These are phyloP conservation scores for Phytophthora hybrid DNA, from an alignment of 352 stramenopile genomes.

Conservation along the genomic window DNA sequence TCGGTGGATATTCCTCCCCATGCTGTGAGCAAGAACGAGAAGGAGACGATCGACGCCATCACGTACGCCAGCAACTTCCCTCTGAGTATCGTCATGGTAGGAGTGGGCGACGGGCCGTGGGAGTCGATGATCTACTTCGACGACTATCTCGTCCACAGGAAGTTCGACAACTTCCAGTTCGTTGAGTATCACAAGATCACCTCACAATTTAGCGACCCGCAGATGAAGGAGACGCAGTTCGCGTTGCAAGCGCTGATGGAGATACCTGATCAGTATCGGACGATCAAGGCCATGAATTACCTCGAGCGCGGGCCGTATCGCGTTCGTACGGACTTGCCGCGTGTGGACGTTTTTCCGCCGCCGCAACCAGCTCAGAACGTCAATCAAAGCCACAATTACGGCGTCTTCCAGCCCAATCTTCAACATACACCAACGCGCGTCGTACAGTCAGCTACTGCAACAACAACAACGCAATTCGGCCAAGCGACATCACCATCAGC, in stretches of 20 bases:
- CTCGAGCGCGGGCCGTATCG: constrained; percentile 56
- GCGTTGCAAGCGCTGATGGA: constrained; percentile 88
- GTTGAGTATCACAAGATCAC: constrained; percentile 86
- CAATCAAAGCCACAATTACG: constrained; percentile 36
- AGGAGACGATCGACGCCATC: constrained; percentile 90
- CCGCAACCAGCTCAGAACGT: constrained; percentile 43
- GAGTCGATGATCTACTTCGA: constrained; percentile 86
- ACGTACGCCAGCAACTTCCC: constrained; percentile 82
- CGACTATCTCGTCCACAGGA: constrained; percentile 76
- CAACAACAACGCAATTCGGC: constrained; percentile 23
- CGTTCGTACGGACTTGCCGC: constrained; percentile 61
- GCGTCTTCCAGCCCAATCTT: constrained; percentile 38
- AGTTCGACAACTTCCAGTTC: constrained; percentile 92
- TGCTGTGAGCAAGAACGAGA: constrained; percentile 85
- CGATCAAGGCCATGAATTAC: constrained; percentile 80
- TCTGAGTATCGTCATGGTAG: constrained; percentile 84
- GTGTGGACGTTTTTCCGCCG: constrained; percentile 71
- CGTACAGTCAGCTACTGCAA: constrained; percentile 3
- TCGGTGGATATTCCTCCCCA: constrained; percentile 81
- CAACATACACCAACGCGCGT: constrained; percentile 22
- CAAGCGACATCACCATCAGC: constrained; percentile 40
- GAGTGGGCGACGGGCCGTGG: constrained; percentile 84
- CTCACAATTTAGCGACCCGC: constrained; percentile 48
- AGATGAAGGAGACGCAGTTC: constrained; percentile 76
- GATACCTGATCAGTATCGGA: constrained; percentile 82